phyloP scores from a whole-genome alignment of 2,329 filamentous ascomycete genomes.

The Plenodomus tracheiphilus region DNA sequence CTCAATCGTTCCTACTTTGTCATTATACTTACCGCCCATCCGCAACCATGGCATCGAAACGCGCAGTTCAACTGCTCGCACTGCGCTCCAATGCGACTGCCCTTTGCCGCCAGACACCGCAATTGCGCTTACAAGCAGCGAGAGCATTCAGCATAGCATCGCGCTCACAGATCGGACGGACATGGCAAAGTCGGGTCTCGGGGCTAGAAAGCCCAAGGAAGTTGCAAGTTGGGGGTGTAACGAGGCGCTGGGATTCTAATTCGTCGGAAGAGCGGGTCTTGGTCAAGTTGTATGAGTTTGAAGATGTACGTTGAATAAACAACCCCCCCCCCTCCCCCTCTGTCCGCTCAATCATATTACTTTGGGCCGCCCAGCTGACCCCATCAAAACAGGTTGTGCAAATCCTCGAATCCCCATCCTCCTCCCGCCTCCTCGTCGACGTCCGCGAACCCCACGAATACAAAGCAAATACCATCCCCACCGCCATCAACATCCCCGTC shows the following conservation, averaged over 20 bases:
- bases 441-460: slow-evolving; percentile 75
- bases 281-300: slow-evolving; percentile 47
- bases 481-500: slow-evolving; percentile 81
- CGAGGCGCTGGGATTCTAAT: slow-evolving; percentile 43
- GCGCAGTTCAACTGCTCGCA: slow-evolving; percentile 16
- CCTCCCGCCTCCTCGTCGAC: slow-evolving; percentile 53
- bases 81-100: slow-evolving; percentile 12
- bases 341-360: no score
- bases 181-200: not conserved
- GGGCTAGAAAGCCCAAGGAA: not conserved
- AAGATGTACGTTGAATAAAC: slow-evolving; percentile 30
- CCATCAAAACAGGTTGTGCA: slow-evolving; percentile 35
- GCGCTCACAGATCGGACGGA: slow-evolving; percentile 1
- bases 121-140: slow-evolving; percentile 8
- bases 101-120: slow-evolving; percentile 9
- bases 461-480: slow-evolving; percentile 69
- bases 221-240: not conserved
- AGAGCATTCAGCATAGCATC: slow-evolving; percentile 8
- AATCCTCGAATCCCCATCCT: slow-evolving; percentile 31
- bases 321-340: not conserved
- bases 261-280: slow-evolving; percentile 25
- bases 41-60: slow-evolving; percentile 25
- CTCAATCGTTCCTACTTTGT: no score
- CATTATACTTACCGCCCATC: no score
- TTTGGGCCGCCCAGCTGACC: not conserved